A percentile compares a stretch with the other conserved stretches of the same genome.
Evolutionary conservation across 2,329 filamentous ascomycete genomes (phyloP).

Genomic region (Cladophialophora yegresii): DNA sequence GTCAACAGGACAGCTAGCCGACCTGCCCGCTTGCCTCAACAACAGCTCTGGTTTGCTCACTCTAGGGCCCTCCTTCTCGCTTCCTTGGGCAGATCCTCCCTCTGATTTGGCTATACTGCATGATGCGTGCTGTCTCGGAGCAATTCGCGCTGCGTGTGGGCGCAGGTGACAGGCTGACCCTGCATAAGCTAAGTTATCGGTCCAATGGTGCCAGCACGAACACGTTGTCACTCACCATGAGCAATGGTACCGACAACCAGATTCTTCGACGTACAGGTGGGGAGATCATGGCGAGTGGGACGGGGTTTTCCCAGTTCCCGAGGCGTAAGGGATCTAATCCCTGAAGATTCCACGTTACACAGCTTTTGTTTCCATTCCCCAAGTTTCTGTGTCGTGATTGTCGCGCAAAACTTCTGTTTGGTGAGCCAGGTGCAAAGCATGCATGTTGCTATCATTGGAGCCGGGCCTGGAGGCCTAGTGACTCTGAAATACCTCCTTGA

Average conservation of each 20-base stretch:
- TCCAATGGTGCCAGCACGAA: conserved; percentile 8
- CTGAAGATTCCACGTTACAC: conserved; percentile 8
- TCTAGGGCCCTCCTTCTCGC: neutral
- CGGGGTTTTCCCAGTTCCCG: conserved; percentile 6
- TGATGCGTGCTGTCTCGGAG: conserved; percentile 2
- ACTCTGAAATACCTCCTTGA: conserved; percentile 19
- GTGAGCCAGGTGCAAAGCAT: conserved; percentile 6
- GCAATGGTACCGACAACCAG: neutral
- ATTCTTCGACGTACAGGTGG: conserved; percentile 13
- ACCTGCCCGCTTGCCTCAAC: neutral
- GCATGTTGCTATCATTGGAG: conserved; percentile 20
- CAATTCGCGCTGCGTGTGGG: neutral
- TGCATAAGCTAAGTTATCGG: conserved; percentile 3
- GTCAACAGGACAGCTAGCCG: neutral
- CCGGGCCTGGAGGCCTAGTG: conserved; percentile 17
- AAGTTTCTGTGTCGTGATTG: neutral
- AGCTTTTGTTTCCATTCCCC: conserved; percentile 4
- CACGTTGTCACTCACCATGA: neutral
- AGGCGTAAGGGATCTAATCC: neutral
- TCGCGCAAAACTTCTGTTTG: neutral
- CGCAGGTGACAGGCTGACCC: neutral
- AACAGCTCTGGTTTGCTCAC: neutral
- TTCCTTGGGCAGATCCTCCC: neutral
- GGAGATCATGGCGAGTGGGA: conserved; percentile 9
- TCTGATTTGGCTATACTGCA: neutral